Base-by-base conservation (phyloP, 345 rosid genomes). In the Aquilaria yunnanensis region DNA sequence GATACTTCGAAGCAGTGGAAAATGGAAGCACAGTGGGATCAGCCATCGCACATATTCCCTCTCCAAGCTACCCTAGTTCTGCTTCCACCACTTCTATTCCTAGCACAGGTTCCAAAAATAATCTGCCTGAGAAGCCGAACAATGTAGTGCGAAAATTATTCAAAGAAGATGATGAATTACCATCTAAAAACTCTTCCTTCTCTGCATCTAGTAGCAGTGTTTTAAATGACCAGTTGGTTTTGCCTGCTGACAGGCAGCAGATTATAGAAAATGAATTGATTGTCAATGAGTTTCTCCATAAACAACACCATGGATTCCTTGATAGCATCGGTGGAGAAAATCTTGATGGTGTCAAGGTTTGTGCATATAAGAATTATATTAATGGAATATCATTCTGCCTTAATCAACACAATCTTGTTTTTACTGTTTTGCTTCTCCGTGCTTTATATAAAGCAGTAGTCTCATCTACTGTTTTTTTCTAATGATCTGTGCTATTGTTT, bases 211-310 rank as follows among this genome's bases (percentile, higher is more conserved):
- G 68, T 14, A 65, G 62, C 69, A 70, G 62, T 64, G 46, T 62
- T 48, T 48, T 49, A 14, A 72, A 74, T 62, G 78, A 56, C 61
- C 74, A 59, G 61, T 50, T 52, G 23, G 70, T 65, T 62, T 48
- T 70, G 31, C 72, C 81, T 66, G 72, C 53, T 59, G 75, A 70
- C 54, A 76, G 47, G 56, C 12, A 51, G 56, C 13, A 16, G 56
- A 54, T 61, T 23, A 67, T 73, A 12, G 89, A 86, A 79, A 93
- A 93, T 76, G 98, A 93, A 85, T 70, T 82, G 72, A 73, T 93
- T 68, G 80, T 94, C 58, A 88, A 90, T 77, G 89, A 83, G 67
- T 71, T 85, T 54, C 70, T 90, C 52, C 99, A 90, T 62, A 85
- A 81, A 69, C 78, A 61, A 66, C 62, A 50, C 32, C 65, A 33